Percentiles rank a stretch among this genome's conserved stretches.
phyloP scores from a whole-genome alignment of 1,139 yeast genomes.

The Debaryomyces singareniensis region DNA sequence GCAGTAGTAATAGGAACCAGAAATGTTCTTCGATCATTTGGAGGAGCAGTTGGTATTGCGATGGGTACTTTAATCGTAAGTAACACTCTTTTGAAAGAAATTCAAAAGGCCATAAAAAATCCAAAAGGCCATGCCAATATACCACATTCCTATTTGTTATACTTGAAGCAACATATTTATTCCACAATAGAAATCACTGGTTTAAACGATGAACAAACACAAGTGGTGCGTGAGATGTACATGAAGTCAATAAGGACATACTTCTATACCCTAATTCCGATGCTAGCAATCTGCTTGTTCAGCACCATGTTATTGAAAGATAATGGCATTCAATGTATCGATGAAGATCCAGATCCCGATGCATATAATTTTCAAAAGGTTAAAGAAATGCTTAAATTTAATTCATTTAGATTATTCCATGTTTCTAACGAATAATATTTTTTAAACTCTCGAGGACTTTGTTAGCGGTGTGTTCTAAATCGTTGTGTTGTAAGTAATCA shows the following conservation, averaged over 20 bases:
- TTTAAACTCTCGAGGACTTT: conserved; percentile 5
- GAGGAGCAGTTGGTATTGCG: conserved; percentile 45
- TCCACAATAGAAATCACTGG: too few relatives aligned
- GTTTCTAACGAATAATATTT: too few relatives aligned
- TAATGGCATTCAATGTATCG: conserved; percentile 36
- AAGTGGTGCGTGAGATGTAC: conserved; percentile 23
- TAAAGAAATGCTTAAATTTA: too few relatives aligned
- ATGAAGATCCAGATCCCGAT: conserved; percentile 18
- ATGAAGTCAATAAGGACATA: conserved; percentile 31
- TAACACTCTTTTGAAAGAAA: too few relatives aligned
- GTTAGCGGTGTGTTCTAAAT: conserved; percentile 9
- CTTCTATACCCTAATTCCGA: conserved; percentile 37
- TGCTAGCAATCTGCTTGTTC: conserved; percentile 33
- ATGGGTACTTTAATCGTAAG: too few relatives aligned
- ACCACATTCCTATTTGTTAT: too few relatives aligned
- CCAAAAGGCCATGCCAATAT: too few relatives aligned
- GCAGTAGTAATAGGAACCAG: conserved; percentile 53
- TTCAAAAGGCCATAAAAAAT: too few relatives aligned
- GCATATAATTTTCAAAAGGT: too few relatives aligned
- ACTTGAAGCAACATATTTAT: too few relatives aligned
- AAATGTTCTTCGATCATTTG: conserved; percentile 47
- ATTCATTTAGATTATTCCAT: too few relatives aligned
- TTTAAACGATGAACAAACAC: too few relatives aligned
- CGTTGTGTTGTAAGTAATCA: conserved; percentile 7
- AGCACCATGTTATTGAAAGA: conserved; percentile 32